Percentiles rank a stretch among this genome's conserved stretches.
Conservation (phyloP, 805 yeast genomes). For the Saturnispora hagleri region DNA sequence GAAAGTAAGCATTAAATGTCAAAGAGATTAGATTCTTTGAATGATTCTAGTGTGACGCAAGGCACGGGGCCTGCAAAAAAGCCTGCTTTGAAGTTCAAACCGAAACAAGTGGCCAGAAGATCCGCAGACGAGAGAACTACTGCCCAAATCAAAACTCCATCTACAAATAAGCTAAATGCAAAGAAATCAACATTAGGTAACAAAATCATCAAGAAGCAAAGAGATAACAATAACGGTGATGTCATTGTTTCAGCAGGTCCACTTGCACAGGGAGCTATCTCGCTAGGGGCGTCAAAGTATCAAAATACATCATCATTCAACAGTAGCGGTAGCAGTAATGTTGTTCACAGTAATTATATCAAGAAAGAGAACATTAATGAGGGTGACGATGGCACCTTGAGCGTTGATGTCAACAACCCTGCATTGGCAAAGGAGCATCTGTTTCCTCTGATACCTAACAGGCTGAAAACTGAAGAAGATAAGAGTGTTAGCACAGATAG, state of each 20-base stretch:
- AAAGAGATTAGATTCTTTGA: conserved; percentile 28
- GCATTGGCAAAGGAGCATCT: background rate
- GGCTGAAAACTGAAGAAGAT: background rate
- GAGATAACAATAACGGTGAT: conserved; percentile 15
- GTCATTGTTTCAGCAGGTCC: conserved; percentile 65
- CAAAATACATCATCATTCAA: conserved; percentile 3
- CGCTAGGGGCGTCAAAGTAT: conserved; percentile 27
- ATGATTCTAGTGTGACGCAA: background rate
- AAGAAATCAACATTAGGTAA: background rate
- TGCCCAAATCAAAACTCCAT: conserved; percentile 9
- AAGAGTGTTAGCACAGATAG: background rate
- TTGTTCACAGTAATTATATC: background rate
- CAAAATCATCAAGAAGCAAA: background rate
- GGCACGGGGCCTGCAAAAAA: conserved; percentile 19
- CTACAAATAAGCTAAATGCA: background rate
- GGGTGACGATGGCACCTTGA: background rate
- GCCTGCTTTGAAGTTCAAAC: conserved; percentile 66
- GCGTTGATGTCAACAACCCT: conserved; percentile 4
- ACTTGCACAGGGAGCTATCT: conserved; percentile 53
- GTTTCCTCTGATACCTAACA: conserved; percentile 1
- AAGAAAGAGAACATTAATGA: conserved; percentile 1
- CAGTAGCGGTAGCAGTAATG: background rate
- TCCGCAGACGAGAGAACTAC: conserved; percentile 63
- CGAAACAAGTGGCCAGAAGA: conserved; percentile 79
- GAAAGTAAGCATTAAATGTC: background rate